Conservation (phyloP, 192 early-diverging fungal species). For the Coemansia sp. region DNA sequence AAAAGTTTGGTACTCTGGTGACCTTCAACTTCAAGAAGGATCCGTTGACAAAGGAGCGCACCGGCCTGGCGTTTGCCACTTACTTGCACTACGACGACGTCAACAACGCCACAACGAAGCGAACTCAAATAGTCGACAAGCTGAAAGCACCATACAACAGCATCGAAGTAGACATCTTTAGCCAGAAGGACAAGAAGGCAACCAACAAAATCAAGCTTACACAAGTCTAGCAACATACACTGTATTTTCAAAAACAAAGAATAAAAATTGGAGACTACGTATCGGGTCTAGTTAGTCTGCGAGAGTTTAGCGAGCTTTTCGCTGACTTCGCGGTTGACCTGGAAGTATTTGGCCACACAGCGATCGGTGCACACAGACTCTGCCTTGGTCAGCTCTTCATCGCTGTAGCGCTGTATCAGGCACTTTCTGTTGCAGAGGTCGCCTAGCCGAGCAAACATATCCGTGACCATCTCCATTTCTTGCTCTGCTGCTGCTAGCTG, state of each 20-base stretch:
- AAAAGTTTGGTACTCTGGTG: slow-evolving; percentile 31
- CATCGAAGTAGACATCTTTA: slow-evolving; percentile 14
- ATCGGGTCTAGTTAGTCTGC: slow-evolving; percentile 19
- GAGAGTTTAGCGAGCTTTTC: slow-evolving; percentile 67
- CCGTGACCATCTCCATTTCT: slow-evolving; percentile 80
- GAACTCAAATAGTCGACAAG: slow-evolving; percentile 17
- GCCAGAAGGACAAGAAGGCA: not conserved
- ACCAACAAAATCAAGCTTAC: not conserved
- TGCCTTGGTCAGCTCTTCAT: slow-evolving; percentile 83
- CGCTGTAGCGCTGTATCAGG: slow-evolving; percentile 74
- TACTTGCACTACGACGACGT: slow-evolving; percentile 31
- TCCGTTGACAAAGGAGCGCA: slow-evolving; percentile 32
- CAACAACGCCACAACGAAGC: slow-evolving; percentile 7
- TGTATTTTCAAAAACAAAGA: not conserved
- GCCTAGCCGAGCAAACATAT: slow-evolving; percentile 73
- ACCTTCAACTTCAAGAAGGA: slow-evolving; percentile 34
- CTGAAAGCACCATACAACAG: slow-evolving; percentile 19
- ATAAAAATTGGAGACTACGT: not conserved
- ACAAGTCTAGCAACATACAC: not conserved
- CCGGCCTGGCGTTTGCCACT: slow-evolving; percentile 30
- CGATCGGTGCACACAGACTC: slow-evolving; percentile 89
- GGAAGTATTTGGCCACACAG: slow-evolving; percentile 85
- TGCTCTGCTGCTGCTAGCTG: slow-evolving; percentile 64
- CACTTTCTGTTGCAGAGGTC: slow-evolving; percentile 85
- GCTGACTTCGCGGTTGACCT: slow-evolving; percentile 71